These are phyloP conservation scores for Suhomyces terraborum DNA, from an alignment of 1,139 yeast species.

Conservation along the genomic window DNA sequence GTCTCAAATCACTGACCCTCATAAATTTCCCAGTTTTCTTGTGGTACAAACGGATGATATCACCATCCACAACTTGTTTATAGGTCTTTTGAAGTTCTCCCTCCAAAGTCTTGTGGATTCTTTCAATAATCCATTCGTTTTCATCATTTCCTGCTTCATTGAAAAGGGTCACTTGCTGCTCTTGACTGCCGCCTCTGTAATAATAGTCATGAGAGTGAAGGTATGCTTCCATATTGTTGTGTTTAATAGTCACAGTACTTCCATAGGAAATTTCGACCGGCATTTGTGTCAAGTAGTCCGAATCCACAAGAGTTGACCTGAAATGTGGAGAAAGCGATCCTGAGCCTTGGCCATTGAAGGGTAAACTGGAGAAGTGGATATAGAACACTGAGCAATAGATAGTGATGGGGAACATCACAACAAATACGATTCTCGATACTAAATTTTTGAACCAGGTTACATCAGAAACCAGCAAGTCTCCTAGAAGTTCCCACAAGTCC, in stretches of 20 bases:
- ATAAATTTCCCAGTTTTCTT: conserved; percentile 59
- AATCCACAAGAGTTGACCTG: conserved; percentile 51
- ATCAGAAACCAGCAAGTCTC: conserved; percentile 52
- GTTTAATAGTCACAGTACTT: conserved; percentile 66
- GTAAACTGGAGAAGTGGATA: conserved; percentile 51
- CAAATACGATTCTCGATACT: conserved; percentile 31
- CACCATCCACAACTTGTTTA: conserved; percentile 49
- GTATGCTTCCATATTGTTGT: conserved; percentile 60
- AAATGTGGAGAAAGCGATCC: conserved; percentile 58
- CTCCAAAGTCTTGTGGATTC: conserved; percentile 32
- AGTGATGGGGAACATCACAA: conserved; percentile 50
- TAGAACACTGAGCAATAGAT: conserved; percentile 52
- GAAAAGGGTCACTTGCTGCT: conserved; percentile 71
- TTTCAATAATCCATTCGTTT: conserved; percentile 71
- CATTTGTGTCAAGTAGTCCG: conserved; percentile 35
- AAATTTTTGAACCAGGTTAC: conserved; percentile 34
- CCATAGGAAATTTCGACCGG: conserved; percentile 64
- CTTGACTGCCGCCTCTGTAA: conserved; percentile 56
- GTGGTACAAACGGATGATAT: conserved; percentile 62
- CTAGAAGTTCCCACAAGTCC: conserved; percentile 58
- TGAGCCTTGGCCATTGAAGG: conserved; percentile 52
- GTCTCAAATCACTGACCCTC: conserved; percentile 59
- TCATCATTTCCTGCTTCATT: conserved; percentile 52
- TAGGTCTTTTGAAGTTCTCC: conserved; percentile 34
- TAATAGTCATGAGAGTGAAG: conserved; percentile 63